Evolutionary conservation across 331 rosid genomes (phyloP), one percentile per base, ranked within the genome.

Genomic region (Quercus tomentella): DNA sequence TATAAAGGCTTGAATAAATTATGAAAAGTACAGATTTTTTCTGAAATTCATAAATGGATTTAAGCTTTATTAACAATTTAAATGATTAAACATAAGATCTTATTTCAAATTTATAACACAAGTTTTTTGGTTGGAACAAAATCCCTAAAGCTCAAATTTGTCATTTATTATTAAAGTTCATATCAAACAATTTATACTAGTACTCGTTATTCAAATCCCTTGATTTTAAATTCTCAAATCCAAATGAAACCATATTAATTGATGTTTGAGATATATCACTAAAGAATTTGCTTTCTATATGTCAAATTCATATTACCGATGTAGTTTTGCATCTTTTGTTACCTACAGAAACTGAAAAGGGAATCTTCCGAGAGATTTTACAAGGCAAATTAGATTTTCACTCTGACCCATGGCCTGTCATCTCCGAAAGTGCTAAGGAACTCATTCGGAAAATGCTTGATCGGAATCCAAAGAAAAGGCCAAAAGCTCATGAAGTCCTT

Each of bases 401-500:
- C 58, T 88, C 89, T 77, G 85, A 88, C 79, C 92, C 92, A 30
- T 88, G 92, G 92, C 89, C 92, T 41, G 62, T 83, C 82, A 88
- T 88, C 80, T 88, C 92, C 31, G 89, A 86, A 75, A 84, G 89
- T 4, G 89, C 92, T 60, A 88, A 86, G 83, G 89, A 86, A 79
- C 88, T 88, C 70, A 88, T 88, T 45, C 80, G 87, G 33, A 88
- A 79, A 86, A 86, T 88, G 89, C 89, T 88, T 54, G 92, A 88
- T 52, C 89, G 86, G 78, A 86, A 83, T 81, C 89, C 92, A 7
- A 86, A 73, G 76, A 71, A 85, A 21, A 86, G 92, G 85, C 87
- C 82, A 51, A 88, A 88, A 43, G 92, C 92, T 56, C 86, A 88
- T 77, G 89, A 86, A 86, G 92, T 88, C 54, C 92, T 88, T 28